A percentile compares a stretch with the other conserved stretches of the same genome.
Evolutionary conservation across 352 stramenopile genomes (phyloP).

Genomic region (Phytopythium helicoides): DNA sequence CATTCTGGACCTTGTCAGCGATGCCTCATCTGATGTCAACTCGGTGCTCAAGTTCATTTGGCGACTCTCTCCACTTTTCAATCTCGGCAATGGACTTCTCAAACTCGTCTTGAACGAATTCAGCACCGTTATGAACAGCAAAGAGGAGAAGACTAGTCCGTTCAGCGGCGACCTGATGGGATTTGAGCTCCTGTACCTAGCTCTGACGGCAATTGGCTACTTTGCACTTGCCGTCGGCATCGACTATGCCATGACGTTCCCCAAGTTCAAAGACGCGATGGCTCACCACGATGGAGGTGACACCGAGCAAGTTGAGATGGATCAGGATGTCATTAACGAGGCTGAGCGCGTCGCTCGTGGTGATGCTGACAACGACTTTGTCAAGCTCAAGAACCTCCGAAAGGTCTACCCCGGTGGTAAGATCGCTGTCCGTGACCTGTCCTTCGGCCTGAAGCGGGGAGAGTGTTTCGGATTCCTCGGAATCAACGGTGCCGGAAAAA

Average conservation of each 20-base stretch:
- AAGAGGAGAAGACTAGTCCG: conserved; percentile 40
- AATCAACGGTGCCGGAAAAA: conserved; percentile 95
- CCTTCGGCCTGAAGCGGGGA: conserved; percentile 73
- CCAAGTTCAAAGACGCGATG: conserved; percentile 33
- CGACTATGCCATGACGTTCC: conserved; percentile 57
- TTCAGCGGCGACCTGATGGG: conserved; percentile 61
- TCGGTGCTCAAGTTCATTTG: conserved; percentile 65
- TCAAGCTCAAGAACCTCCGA: conserved; percentile 32
- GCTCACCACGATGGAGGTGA: not conserved
- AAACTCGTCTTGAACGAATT: conserved; percentile 40
- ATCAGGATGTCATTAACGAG: conserved; percentile 4
- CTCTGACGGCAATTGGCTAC: conserved; percentile 41
- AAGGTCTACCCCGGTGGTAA: conserved; percentile 61
- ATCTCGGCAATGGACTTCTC: conserved; percentile 47
- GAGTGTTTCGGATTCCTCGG: conserved; percentile 95
- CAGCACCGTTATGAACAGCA: conserved; percentile 13
- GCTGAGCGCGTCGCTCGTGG: conserved; percentile 2
- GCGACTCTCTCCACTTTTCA: conserved; percentile 64
- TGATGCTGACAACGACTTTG: conserved; percentile 23
- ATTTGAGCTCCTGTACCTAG: conserved; percentile 59
- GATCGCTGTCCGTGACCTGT: conserved; percentile 74
- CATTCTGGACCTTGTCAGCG: conserved; percentile 46
- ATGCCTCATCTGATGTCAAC: conserved; percentile 43
- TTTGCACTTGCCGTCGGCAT: conserved; percentile 37
- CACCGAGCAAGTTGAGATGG: not conserved